Base-by-base conservation (phyloP, 805 yeast genomes). In the Saturnispora bothae region DNA sequence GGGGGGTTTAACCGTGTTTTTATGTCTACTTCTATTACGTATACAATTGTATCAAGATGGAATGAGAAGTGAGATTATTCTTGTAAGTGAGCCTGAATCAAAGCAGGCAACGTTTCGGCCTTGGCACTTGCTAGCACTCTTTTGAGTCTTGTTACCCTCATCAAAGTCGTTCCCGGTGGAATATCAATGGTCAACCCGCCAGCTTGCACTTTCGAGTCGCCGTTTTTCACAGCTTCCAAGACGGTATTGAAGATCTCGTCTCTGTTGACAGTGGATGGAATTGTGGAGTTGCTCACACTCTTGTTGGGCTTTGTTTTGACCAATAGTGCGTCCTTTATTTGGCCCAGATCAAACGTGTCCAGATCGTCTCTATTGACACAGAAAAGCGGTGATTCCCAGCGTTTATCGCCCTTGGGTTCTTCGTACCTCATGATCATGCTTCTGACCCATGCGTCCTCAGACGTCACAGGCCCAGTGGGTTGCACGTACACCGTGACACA, bases 351-450 rank as follows among this genome's bases (percentile, higher is more conserved):
- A 19, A 78, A 51, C 3, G 58, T 60, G 13, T 63, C 63, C 12
- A 26, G 15, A 23, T 78, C 78, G 35, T 71, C 75, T 49, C 64
- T 69, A 3, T 76, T 70, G 1, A 88, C 59, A 0, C 84, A 75
- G 52, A 86, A 78, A 43, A 89, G 61, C 5, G 98, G 98, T 4
- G 94, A 76, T 53, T 92, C 98, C 98, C 98, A 92, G 43, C 96
- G 63, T 20, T 79, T 73, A 50, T 73, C 72, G 23, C 77, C 76
- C 53, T 84, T 81, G 1, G 98, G 98, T 55, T 92, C 98, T 59
- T 92, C 98, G 53, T 78, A 92, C 42, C 98, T 60, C 75, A 86
- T 82, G 3, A 75, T 69, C 41, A 89, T 62, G 37, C 80, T 88
- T 13, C 68, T 67, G 20, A 84, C 58, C 25, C 72, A 76, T 2